Evolutionary conservation across 1,284 basidiomycete species (phyloP).

Genomic region (Cystobasidiaceae sp.): DNA sequence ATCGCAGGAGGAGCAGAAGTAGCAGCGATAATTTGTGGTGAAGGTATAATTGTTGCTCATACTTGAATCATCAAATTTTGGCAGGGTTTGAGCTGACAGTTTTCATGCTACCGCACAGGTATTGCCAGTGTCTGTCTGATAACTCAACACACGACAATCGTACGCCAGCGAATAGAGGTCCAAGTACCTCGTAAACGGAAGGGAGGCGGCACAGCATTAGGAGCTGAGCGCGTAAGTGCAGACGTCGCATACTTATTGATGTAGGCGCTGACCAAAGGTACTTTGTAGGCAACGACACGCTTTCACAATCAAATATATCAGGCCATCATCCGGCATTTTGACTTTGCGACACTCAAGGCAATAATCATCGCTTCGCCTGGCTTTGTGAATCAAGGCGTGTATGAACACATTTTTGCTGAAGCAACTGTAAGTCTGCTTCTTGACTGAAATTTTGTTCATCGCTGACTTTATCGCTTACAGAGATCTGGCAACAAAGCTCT

Average conservation of each 20-base stretch:
- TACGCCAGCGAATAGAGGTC: constrained; percentile 84
- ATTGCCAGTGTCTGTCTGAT: constrained; percentile 88
- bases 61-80: not conserved
- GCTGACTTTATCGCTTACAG: not conserved
- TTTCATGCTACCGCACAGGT: constrained; percentile 51
- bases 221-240: constrained; percentile 67
- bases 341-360: constrained; percentile 72
- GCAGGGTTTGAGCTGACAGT: not conserved
- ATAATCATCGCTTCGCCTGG: constrained; percentile 96
- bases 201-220: constrained; percentile 58
- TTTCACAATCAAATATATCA: constrained; percentile 59
- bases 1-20: constrained; percentile 94
- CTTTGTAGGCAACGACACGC: constrained; percentile 31
- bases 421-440: constrained; percentile 52
- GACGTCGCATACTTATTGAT: not conserved
- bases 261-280: not conserved
- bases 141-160: constrained; percentile 93
- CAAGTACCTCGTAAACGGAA: constrained; percentile 87
- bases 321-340: constrained; percentile 82
- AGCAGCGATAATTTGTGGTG: constrained; percentile 91
- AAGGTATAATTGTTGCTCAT: constrained; percentile 53
- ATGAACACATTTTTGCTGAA: constrained; percentile 77
- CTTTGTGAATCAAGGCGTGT: constrained; percentile 86
- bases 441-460: not conserved
- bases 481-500: constrained; percentile 78